Conservation (phyloP, 139 green algal genomes). For the Microglena sp. region DNA sequence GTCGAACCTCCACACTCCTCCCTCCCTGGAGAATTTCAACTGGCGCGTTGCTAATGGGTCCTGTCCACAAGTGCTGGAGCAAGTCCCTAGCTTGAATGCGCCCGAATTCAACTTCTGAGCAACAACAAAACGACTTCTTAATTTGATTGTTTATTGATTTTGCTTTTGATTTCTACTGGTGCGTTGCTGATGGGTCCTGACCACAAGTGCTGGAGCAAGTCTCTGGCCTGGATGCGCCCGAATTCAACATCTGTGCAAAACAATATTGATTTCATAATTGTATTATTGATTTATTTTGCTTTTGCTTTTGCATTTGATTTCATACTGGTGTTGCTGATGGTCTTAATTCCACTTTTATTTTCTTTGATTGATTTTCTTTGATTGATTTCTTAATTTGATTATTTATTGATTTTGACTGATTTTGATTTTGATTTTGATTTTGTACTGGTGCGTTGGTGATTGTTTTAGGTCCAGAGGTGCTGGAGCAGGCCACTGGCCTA, state of each 20-base stretch:
- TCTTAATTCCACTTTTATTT: too few relatives aligned
- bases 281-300: too few relatives aligned
- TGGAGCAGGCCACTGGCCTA: conserved; percentile 74
- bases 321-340: too few relatives aligned
- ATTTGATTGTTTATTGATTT: too few relatives aligned
- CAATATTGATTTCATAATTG: not conserved
- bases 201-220: conserved; percentile 93
- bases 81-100: conserved; percentile 61
- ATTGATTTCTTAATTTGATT: too few relatives aligned
- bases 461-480: conserved; percentile 95
- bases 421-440: conserved; percentile 52
- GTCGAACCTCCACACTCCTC: conserved; percentile 80
- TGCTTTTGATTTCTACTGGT: conserved; percentile 81
- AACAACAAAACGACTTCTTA: too few relatives aligned
- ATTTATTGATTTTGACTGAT: too few relatives aligned
- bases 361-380: too few relatives aligned
- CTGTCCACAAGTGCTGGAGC: conserved; percentile 96
- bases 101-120: conserved; percentile 84
- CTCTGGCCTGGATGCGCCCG: conserved; percentile 61
- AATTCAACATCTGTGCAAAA: conserved; percentile 75
- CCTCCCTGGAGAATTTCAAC: conserved; percentile 84
- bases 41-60: conserved; percentile 91
- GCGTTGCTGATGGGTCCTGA: conserved; percentile 95
- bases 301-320: too few relatives aligned
- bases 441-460: conserved; percentile 95